A percentile compares a stretch with the other conserved stretches of the same genome.
Evolutionary conservation across 495 filamentous ascomycete genomes (phyloP).

Genomic region (Jackrogersella minutella): DNA sequence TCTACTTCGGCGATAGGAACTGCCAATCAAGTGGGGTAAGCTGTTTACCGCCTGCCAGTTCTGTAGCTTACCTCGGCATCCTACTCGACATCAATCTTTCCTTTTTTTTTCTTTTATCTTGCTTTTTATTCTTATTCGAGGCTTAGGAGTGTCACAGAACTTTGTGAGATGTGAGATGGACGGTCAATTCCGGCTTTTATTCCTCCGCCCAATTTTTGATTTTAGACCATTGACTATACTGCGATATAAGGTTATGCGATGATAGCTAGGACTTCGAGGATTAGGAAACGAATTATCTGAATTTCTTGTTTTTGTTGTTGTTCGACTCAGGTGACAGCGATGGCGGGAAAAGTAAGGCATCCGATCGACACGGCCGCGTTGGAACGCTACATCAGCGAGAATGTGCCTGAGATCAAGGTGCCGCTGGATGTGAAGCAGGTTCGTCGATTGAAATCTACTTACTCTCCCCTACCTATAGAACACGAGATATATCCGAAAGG

Average conservation of each 20-base stretch:
- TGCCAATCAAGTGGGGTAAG: slow-evolving; percentile 8
- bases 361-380: slow-evolving; percentile 82
- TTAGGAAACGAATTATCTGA: not conserved
- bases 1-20: not conserved
- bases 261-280: not conserved
- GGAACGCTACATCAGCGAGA: slow-evolving; percentile 75
- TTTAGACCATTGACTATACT: not conserved
- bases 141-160: not conserved
- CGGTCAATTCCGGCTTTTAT: not conserved
- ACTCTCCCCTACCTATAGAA: not conserved
- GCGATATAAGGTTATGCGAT: not conserved
- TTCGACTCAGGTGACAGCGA: slow-evolving; percentile 43
- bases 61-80: slow-evolving; percentile 38
- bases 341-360: slow-evolving; percentile 90
- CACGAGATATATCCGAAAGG: not conserved
- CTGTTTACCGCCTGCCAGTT: slow-evolving; percentile 30
- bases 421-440: slow-evolving; percentile 92
- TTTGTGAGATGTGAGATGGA: not conserved
- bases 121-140: not conserved
- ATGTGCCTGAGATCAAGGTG: slow-evolving; percentile 79
- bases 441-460: slow-evolving; percentile 31
- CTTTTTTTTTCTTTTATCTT: not conserved
- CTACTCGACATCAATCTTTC: not conserved
- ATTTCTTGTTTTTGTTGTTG: not conserved
- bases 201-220: not conserved